Conservation (phyloP, 2,329 filamentous ascomycete genomes). For the Nectriaceae sp. region DNA sequence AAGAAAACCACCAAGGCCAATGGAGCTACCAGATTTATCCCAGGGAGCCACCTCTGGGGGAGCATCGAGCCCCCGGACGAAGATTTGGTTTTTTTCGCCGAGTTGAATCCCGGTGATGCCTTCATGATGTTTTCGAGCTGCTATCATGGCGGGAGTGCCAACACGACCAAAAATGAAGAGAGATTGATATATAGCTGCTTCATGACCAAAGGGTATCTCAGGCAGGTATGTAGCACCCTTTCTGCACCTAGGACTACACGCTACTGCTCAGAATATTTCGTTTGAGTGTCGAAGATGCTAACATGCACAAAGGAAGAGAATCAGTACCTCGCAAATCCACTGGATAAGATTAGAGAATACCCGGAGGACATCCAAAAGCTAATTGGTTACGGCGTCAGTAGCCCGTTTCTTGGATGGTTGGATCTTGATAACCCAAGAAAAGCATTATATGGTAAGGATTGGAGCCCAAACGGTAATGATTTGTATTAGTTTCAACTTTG, state of each 20-base stretch:
- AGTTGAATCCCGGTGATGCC: conserved; percentile 4
- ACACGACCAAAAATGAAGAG: conserved; percentile 3
- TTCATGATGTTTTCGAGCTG: conserved; percentile 6
- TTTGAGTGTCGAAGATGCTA: too few relatives aligned
- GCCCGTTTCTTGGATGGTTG: conserved; percentile 1
- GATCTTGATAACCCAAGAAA: background rate
- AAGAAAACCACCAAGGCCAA: conserved; percentile 4
- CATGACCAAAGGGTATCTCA: background rate
- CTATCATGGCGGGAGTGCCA: conserved; percentile 6
- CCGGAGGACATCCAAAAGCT: background rate
- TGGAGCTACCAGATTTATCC: conserved; percentile 8
- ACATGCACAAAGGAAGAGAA: too few relatives aligned
- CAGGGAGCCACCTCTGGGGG: conserved; percentile 5
- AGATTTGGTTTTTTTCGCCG: background rate
- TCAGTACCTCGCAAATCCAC: background rate
- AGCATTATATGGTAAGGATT: background rate
- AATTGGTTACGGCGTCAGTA: conserved; percentile 1
- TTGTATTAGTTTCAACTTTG: background rate
- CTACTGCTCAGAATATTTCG: too few relatives aligned
- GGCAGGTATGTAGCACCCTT: conserved; percentile 1
- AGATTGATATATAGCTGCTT: conserved; percentile 4
- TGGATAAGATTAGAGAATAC: conserved; percentile 1
- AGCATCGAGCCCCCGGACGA: conserved; percentile 1
- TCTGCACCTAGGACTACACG: too few relatives aligned
- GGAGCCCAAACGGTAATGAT: background rate